Conservation (phyloP, 495 filamentous ascomycete genomes). For the Parmelia sp. region DNA sequence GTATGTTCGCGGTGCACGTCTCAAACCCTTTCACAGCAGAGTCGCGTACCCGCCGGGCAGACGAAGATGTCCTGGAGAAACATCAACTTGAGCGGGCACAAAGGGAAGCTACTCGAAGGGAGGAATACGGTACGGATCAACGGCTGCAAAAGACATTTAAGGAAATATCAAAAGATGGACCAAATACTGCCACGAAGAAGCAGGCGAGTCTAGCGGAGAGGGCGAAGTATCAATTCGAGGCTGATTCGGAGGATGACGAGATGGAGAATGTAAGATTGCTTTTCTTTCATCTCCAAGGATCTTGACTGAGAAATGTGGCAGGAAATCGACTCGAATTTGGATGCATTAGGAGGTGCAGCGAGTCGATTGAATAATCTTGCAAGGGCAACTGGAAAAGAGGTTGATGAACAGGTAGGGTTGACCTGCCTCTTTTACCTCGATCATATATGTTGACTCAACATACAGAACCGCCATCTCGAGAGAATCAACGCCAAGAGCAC, state of each 20-base stretch:
- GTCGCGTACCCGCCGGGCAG: slow-evolving; percentile 50
- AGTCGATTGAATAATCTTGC: slow-evolving; percentile 60
- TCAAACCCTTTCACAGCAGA: slow-evolving; percentile 64
- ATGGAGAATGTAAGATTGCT: slow-evolving; percentile 54
- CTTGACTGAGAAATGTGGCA: slow-evolving; percentile 24
- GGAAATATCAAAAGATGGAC: slow-evolving; percentile 42
- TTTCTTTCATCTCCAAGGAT: not conserved
- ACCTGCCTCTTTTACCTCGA: not conserved
- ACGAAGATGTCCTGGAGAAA: slow-evolving; percentile 54
- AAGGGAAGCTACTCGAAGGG: slow-evolving; percentile 60
- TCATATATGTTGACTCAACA: slow-evolving; percentile 35
- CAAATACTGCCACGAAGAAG: slow-evolving; percentile 32
- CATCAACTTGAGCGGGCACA: slow-evolving; percentile 60
- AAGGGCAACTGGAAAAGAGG: slow-evolving; percentile 61
- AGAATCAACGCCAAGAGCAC: slow-evolving; percentile 68
- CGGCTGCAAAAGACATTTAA: slow-evolving; percentile 56
- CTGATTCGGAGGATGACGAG: slow-evolving; percentile 67
- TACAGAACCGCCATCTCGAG: slow-evolving; percentile 68
- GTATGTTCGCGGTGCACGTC: slow-evolving; percentile 77
- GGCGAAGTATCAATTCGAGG: slow-evolving; percentile 72
- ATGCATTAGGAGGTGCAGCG: slow-evolving; percentile 53
- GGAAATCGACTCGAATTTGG: slow-evolving; percentile 61
- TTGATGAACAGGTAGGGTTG: slow-evolving; percentile 26
- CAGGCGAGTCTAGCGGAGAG: slow-evolving; percentile 59
- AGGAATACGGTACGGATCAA: slow-evolving; percentile 52